Evolutionary conservation across 2,329 filamentous ascomycete genomes (phyloP), one percentile per base, ranked within the genome.

Genomic region (Colletotrichum musicola): DNA sequence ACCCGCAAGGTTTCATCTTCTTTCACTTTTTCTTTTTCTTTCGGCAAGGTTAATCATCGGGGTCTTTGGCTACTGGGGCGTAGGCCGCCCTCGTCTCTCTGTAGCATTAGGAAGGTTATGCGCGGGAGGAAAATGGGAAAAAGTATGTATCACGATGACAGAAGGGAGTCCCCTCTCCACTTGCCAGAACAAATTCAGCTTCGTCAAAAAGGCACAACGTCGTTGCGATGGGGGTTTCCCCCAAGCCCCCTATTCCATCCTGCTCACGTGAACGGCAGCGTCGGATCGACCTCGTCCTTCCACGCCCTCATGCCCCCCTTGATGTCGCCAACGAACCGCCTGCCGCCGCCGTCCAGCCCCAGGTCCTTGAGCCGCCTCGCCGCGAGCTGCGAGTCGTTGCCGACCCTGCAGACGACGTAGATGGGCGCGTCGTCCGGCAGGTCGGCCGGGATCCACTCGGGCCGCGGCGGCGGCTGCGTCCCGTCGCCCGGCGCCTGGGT

Each of bases 311-410:
- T 85, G 0, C 93, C 93, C 0, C 92, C 93, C 60, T 82, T 82
- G 27, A 96, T 89, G 76, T 96, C 93, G 12, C 88, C 88, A 51
- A 95, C 87, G 72, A 86, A 88, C 12, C 89, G 84, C 53, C 82
- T 79, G 0, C 87, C 87, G 1, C 79, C 78, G n/a, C 75, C 75
- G 38, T 84, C 86, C 2, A 90, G 72, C 0, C 88, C 88, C 51
- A 89, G 74, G 14, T 91, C 87, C 73, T 91, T 90, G 64, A 95
- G 81, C 73, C 88, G 90, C 72, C 83, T 86, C 0, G 89, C 86
- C 1, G 90, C 89, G 20, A 93, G 73, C 75, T 95, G 93, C 12
- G 92, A 95, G 77, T 96, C 93, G 71, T 95, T 93, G 0, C 93
- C 93, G 1, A 92, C 83, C 35, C 92, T 85, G 72, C 93, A 96